Evolutionary conservation across 805 yeast species (phyloP).

Genomic region (Blastobotrys americana): DNA sequence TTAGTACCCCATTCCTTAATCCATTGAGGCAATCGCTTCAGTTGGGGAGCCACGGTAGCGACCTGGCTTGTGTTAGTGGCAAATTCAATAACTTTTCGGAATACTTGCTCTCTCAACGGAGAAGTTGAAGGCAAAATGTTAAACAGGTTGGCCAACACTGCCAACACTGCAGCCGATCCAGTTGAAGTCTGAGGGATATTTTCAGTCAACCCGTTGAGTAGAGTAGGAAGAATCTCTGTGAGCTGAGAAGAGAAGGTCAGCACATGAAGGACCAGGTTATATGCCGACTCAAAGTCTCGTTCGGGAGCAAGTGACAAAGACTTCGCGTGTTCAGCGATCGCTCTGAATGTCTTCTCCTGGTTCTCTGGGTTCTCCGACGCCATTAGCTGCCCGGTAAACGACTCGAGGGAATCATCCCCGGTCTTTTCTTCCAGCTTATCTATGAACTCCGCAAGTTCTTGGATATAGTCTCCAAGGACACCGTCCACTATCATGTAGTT

Average conservation of each 20-base stretch:
- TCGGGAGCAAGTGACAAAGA: constrained; percentile 29
- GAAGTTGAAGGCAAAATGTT: constrained; percentile 30
- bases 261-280: constrained; percentile 31
- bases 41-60: constrained; percentile 32
- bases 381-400: constrained; percentile 20
- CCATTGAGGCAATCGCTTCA: constrained; percentile 33
- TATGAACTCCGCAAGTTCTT: constrained; percentile 32
- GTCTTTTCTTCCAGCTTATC: constrained; percentile 21
- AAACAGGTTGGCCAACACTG: constrained; percentile 35
- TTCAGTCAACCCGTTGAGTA: constrained; percentile 26
- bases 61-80: constrained; percentile 30
- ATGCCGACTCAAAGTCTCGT: constrained; percentile 34
- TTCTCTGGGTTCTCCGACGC: constrained; percentile 19
- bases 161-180: constrained; percentile 27
- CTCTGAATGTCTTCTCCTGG: constrained; percentile 26
- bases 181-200: constrained; percentile 21
- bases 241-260: constrained; percentile 30
- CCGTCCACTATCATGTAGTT: constrained; percentile 34
- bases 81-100: constrained; percentile 29
- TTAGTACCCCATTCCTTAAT: constrained; percentile 31
- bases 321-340: constrained; percentile 26
- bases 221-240: constrained; percentile 23
- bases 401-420: constrained; percentile 19
- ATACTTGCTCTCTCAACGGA: constrained; percentile 27
- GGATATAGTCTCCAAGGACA: constrained; percentile 30